phyloP scores from a whole-genome alignment of 139 green algal genomes.

The Chloropicon primus region DNA sequence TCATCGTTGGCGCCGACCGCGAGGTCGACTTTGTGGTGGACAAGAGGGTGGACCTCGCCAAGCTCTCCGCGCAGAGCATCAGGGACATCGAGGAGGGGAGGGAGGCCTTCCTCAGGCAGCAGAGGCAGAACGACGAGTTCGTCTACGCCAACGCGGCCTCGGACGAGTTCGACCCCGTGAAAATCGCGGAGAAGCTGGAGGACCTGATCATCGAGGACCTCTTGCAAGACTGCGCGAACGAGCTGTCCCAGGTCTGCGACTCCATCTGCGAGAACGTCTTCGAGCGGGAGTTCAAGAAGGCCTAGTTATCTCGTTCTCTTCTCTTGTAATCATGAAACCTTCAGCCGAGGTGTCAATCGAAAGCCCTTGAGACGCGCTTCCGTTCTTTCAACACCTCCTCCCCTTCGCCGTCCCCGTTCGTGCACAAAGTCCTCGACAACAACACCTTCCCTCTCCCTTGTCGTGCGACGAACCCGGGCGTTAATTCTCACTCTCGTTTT shows the following conservation, averaged over 20 bases:
- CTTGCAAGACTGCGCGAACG: background rate
- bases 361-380: no score
- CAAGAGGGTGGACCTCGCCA: background rate
- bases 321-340: no score
- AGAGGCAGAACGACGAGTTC: background rate
- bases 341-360: no score
- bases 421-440: no score
- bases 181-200: background rate
- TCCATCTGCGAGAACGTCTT: background rate
- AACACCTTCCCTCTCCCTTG: no score
- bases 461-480: no score
- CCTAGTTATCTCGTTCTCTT: no score
- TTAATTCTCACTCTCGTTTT: no score
- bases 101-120: background rate
- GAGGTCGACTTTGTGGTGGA: background rate
- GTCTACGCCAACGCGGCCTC: background rate
- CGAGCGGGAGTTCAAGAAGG: background rate
- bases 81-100: background rate
- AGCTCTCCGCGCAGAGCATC: background rate
- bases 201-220: background rate
- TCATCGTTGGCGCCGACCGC: background rate
- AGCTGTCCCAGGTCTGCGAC: background rate
- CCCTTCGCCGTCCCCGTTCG: no score
- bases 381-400: no score
- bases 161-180: background rate